Evolutionary conservation across 345 rosid species (phyloP), one percentile per base, ranked within the genome.

Genomic region (Lepidium didymum): DNA sequence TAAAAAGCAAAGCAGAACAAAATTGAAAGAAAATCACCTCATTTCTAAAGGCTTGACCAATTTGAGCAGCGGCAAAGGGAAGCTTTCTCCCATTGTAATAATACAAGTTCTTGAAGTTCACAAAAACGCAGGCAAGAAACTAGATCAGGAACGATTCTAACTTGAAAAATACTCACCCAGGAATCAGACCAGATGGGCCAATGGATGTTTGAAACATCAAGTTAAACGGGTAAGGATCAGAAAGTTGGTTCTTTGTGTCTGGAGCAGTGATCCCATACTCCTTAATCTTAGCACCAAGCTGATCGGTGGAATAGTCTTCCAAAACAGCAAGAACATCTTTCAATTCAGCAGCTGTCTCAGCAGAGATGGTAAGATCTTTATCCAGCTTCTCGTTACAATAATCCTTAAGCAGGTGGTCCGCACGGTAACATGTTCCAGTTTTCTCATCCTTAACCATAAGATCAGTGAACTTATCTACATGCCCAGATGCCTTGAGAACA

Each of bases 11-110:
- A 67, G 41, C 6, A 45, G 8, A 16, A 16, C 97, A 6, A 40
- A 55, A 29, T 7, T 4, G 3, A 13, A 41, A 3, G 3, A 41
- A 0, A 41, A 50, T 18, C 52, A 92, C 98, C 97, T 90, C 98
- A 65, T 92, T 92, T 72, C 98, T 83, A 68, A 88, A 92, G 50
- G 98, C 98, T 84, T 89, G 96, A 16, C 98, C 98, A 78, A 92
- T 86, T 78, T 92, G 98, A 62, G 98, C 98, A 0, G 98, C 98
- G 16, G 97, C 98, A 83, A 92, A 90, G 10, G 98, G 98, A 46
- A 92, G 91, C 73, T 88, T 92, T 52, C 84, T 85, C 42, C 97
- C 97, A 33, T 92, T 92, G 78, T 90, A 88, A 77, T 90, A 84
- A 67, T 92, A 92, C 75, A 90, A 60, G 55, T 92, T 90, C 64